Base-by-base conservation (phyloP, 108 stramenopile genomes). In the Conticribra guillardii region DNA sequence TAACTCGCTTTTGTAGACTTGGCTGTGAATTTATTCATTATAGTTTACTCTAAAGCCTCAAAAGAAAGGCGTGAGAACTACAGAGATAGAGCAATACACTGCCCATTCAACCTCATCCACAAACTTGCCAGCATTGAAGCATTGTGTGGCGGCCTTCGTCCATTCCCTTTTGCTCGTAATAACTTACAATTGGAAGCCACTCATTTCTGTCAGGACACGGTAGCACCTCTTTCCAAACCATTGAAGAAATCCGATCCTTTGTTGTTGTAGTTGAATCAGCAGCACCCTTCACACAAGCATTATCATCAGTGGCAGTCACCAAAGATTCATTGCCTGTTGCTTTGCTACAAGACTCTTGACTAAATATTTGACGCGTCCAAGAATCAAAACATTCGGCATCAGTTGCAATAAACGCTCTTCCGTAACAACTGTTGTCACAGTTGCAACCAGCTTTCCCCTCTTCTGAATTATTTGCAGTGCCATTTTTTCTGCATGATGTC, bases 111-210 rank as follows among this genome's bases (percentile, higher is more conserved):
- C 37, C 5, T 11, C 37, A 5, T 41, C 37, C 11, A 28, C 28
- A 56, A 26, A 17, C 52, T 16, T 76, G 37, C 88, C 88, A 89
- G 51, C 88, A 89, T 22, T 51, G 69, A 3, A 85, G 44, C 47
- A 57, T 63, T 14, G 88, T 85, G 21, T 33, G 55, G 24, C 88
- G 60, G 9, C 85, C 88, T 78, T 89, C 85, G n/a, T 83, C 66
- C 29, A 83, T 77, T 21, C 88, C 88, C 58, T 89, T 87, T 54
- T 80, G 80, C 59, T 92, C 90, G 49, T 92, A 92, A 34, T 73
- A 72, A 41, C 86, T 87, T 0, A 92, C 67, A 21, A 62, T 82
- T 45, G 90, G 90, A 45, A 92, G 73, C 90, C 90, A 92, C 19
- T 69, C 61, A 34, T 47, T 47, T 27, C 90, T 58, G 60, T 76